These are phyloP conservation scores for Ogataea naganishii DNA, from an alignment of 805 yeast genomes.

Conservation along the genomic window DNA sequence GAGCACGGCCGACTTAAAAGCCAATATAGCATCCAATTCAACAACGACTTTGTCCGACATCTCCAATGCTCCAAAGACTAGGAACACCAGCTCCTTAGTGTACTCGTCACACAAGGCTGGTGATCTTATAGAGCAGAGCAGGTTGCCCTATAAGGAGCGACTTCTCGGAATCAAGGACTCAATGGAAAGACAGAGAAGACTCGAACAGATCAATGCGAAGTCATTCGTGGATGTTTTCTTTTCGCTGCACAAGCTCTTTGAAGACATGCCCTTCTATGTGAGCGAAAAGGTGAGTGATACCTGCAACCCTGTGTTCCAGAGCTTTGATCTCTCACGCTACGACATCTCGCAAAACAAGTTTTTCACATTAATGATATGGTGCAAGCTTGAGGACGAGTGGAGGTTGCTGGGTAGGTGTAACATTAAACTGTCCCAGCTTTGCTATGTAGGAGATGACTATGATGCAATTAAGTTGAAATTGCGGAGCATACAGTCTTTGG, in stretches of 20 bases:
- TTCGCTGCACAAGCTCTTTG: conserved; percentile 22
- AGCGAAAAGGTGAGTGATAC: conserved; percentile 23
- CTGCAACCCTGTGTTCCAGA: conserved; percentile 22
- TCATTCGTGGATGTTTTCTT: conserved; percentile 26
- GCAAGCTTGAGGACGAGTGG: conserved; percentile 13
- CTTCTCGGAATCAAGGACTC: conserved; percentile 10
- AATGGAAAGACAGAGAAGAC: conserved; percentile 17
- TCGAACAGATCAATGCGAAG: conserved; percentile 19
- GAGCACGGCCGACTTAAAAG: too few relatives aligned
- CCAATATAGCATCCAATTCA: too few relatives aligned
- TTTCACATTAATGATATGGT: conserved; percentile 14
- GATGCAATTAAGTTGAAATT: conserved; percentile 11
- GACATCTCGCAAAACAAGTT: conserved; percentile 3
- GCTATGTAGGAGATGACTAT: conserved; percentile 23
- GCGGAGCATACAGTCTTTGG: conserved; percentile 13
- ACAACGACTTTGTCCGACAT: too few relatives aligned
- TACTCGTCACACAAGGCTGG: too few relatives aligned
- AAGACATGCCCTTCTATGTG: conserved; percentile 23
- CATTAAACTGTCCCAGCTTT: conserved; percentile 20
- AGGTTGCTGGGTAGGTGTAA: conserved; percentile 14
- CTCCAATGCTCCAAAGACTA: too few relatives aligned
- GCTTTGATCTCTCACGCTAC: conserved; percentile 11
- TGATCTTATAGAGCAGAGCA: too few relatives aligned
- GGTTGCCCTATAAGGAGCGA: conserved; percentile 2
- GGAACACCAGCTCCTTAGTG: too few relatives aligned